Conservation (phyloP, 2,329 filamentous ascomycete species). For the Ascochyta rabiei region DNA sequence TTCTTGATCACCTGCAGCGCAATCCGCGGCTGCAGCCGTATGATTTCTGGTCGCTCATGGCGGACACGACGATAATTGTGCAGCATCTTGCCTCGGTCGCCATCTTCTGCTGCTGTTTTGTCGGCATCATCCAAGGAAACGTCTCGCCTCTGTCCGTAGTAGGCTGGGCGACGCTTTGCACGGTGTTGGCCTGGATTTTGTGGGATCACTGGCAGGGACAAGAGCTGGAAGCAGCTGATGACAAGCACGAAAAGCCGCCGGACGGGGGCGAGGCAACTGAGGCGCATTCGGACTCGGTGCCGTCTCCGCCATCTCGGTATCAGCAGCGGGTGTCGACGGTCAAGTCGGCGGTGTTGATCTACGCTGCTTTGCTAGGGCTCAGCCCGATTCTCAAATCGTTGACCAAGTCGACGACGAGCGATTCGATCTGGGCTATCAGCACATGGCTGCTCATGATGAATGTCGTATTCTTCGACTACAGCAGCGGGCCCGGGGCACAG, state of each 20-base stretch:
- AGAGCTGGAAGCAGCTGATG: conserved; percentile 58
- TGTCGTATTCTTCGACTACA: conserved; percentile 98
- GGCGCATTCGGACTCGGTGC: not conserved
- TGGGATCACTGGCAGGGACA: conserved; percentile 91
- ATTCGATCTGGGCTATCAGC: conserved; percentile 97
- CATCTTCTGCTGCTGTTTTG: conserved; percentile 93
- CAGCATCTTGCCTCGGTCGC: conserved; percentile 95
- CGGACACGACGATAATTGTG: conserved; percentile 93
- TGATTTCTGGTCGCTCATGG: conserved; percentile 96
- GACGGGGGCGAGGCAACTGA: not conserved
- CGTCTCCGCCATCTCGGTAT: conserved; percentile 49
- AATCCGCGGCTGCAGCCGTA: conserved; percentile 94
- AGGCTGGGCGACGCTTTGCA: conserved; percentile 80
- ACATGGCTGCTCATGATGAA: conserved; percentile 94
- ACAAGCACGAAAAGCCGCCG: not conserved
- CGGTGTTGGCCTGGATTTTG: conserved; percentile 84
- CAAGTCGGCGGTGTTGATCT: conserved; percentile 92
- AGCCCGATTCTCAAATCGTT: conserved; percentile 96
- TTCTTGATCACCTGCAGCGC: conserved; percentile 91
- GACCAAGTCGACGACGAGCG: conserved; percentile 88
- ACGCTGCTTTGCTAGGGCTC: conserved; percentile 86
- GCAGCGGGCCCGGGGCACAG: conserved; percentile 66
- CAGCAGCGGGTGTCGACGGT: conserved; percentile 76
- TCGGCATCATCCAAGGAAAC: conserved; percentile 83
- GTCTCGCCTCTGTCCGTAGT: conserved; percentile 91